A percentile compares a stretch with the other conserved stretches of the same genome.
phyloP scores from a whole-genome alignment of 2,329 filamentous ascomycete species.

The Botryotinia narcissicola region DNA sequence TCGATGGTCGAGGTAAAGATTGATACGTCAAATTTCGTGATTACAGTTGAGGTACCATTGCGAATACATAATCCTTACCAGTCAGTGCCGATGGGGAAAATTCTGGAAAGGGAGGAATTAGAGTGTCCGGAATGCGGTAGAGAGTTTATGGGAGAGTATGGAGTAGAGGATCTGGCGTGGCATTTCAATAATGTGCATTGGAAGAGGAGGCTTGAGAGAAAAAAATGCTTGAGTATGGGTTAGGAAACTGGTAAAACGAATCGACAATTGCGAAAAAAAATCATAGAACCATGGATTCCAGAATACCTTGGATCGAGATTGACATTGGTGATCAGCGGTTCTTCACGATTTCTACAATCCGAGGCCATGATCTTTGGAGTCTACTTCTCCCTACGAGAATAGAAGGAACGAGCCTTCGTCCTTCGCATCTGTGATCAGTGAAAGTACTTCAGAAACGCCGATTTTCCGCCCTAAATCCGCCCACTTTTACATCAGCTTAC shows the following conservation, averaged over 20 bases:
- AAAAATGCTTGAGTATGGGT: constrained; percentile 6
- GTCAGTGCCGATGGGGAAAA: not conserved
- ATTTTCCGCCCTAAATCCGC: not conserved
- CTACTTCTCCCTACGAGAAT: not conserved
- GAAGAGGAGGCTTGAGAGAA: constrained; percentile 14
- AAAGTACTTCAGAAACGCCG: not conserved
- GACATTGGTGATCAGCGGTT: not conserved
- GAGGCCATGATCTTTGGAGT: not conserved
- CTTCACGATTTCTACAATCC: no score
- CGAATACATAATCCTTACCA: not conserved
- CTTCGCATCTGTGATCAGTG: not conserved
- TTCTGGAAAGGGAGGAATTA: constrained; percentile 4
- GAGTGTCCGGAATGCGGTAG: constrained; percentile 19
- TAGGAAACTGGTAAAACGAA: not conserved
- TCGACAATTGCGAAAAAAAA: not conserved
- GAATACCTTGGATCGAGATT: not conserved
- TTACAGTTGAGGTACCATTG: constrained; percentile 15
- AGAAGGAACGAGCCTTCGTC: not conserved
- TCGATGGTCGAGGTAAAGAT: constrained; percentile 12
- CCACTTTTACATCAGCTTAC: not conserved
- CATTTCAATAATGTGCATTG: constrained; percentile 21
- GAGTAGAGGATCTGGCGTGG: not conserved
- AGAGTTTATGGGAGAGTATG: constrained; percentile 10
- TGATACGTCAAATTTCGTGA: constrained; percentile 5
- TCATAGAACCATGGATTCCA: not conserved